Evolutionary conservation across 2,329 filamentous ascomycete species (phyloP).

Genomic region (Ophiostoma pallidulum): DNA sequence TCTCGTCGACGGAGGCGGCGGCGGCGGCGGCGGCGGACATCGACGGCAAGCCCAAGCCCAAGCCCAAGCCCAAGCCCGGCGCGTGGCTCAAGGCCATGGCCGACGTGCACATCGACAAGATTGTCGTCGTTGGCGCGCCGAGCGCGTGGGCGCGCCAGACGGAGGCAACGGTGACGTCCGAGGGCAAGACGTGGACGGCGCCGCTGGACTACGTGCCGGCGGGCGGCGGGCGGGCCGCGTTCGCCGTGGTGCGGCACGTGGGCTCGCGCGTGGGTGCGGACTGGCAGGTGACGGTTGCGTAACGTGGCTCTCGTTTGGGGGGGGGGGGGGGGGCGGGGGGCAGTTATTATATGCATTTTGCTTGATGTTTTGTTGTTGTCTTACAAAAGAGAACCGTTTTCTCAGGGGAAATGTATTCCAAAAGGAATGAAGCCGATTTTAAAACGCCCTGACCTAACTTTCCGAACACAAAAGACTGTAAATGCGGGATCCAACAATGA

Average conservation of each 20-base stretch:
- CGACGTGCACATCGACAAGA: slow-evolving; percentile 69
- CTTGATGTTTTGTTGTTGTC: too few relatives aligned
- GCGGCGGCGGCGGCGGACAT: too few relatives aligned
- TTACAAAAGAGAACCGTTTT: too few relatives aligned
- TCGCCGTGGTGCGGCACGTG: slow-evolving; percentile 43
- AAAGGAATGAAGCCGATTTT: too few relatives aligned
- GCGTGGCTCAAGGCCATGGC: slow-evolving; percentile 73
- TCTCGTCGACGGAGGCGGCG: slow-evolving; percentile 61
- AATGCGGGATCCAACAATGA: too few relatives aligned
- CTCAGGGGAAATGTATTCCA: too few relatives aligned
- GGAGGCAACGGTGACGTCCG: slow-evolving; percentile 46
- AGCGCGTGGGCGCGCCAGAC: slow-evolving; percentile 57
- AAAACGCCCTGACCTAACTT: too few relatives aligned
- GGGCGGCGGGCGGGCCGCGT: slow-evolving; percentile 38
- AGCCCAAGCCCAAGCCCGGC: slow-evolving; percentile 52
- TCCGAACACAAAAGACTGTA: too few relatives aligned
- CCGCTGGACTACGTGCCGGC: slow-evolving; percentile 51
- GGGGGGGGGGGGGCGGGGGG: too few relatives aligned
- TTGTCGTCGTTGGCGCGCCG: slow-evolving; percentile 75
- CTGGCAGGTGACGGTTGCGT: slow-evolving; percentile 37
- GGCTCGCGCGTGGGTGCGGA: slow-evolving; percentile 43
- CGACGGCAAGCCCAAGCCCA: too few relatives aligned
- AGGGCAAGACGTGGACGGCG: slow-evolving; percentile 44
- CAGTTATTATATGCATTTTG: too few relatives aligned
- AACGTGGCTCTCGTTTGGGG: neutral